phyloP scores from a whole-genome alignment of 805 yeast genomes.

The Suhomyces xylopsoci region DNA sequence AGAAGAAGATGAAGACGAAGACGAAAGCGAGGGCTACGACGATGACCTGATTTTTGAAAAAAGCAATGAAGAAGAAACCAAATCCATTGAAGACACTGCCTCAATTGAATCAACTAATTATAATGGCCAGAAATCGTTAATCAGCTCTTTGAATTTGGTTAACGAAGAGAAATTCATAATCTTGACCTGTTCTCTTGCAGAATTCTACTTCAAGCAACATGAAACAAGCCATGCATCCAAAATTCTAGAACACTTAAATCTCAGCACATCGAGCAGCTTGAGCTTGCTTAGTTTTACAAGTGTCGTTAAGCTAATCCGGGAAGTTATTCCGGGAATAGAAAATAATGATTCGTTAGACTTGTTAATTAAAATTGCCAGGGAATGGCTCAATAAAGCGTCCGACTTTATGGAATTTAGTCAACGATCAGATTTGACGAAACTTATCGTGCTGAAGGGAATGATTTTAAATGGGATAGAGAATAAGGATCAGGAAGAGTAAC shows the following conservation, averaged over 20 bases:
- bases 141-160: slow-evolving; percentile 30
- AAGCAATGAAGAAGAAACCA: background rate
- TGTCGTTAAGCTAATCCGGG: slow-evolving; percentile 21
- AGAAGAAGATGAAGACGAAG: slow-evolving; percentile 15
- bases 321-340: slow-evolving; percentile 18
- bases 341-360: slow-evolving; percentile 25
- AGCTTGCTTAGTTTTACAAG: slow-evolving; percentile 33
- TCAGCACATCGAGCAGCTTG: slow-evolving; percentile 16
- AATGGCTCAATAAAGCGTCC: slow-evolving; percentile 29
- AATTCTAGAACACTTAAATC: slow-evolving; percentile 24
- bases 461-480: slow-evolving; percentile 25
- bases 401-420: slow-evolving; percentile 19
- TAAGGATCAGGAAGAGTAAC: slow-evolving; percentile 2
- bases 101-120: background rate
- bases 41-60: slow-evolving; percentile 2
- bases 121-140: slow-evolving; percentile 18
- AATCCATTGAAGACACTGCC: background rate
- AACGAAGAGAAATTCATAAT: slow-evolving; percentile 34
- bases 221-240: slow-evolving; percentile 16
- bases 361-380: slow-evolving; percentile 21
- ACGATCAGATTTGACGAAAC: slow-evolving; percentile 26
- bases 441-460: slow-evolving; percentile 33
- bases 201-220: slow-evolving; percentile 18
- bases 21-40: slow-evolving; percentile 10
- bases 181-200: slow-evolving; percentile 23